phyloP scores from a whole-genome alignment of 2,329 filamentous ascomycete species.

The Pleoardoris graminearum region DNA sequence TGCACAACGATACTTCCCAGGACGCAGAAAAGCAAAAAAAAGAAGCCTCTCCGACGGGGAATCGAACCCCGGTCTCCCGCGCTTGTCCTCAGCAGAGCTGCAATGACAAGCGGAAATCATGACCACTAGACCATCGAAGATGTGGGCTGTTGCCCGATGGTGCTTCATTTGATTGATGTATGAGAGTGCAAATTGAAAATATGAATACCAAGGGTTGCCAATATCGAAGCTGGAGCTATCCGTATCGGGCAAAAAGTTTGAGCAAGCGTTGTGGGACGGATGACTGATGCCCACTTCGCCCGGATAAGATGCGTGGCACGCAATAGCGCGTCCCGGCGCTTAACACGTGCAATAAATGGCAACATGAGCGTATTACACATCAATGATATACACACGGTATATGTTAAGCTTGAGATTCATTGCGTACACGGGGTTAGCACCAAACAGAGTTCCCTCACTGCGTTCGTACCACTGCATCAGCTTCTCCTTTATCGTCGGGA shows the following conservation, averaged over 20 bases:
- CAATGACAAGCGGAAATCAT: slow-evolving; percentile 28
- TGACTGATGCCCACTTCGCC: background rate
- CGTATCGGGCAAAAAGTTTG: background rate
- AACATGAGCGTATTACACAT: background rate
- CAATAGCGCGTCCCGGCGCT: background rate
- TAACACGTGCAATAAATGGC: background rate
- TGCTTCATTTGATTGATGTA: background rate
- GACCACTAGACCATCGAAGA: slow-evolving; percentile 31
- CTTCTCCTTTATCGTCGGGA: too few relatives aligned
- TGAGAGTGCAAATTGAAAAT: background rate
- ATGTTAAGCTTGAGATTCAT: too few relatives aligned
- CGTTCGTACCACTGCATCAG: too few relatives aligned
- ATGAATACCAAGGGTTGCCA: background rate
- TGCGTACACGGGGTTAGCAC: too few relatives aligned
- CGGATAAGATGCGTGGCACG: background rate
- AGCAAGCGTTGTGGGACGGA: background rate
- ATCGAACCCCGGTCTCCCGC: slow-evolving; percentile 33
- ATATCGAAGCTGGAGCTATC: background rate
- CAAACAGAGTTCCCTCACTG: too few relatives aligned
- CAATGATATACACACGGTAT: too few relatives aligned
- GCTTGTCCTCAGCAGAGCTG: slow-evolving; percentile 19
- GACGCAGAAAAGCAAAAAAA: slow-evolving; percentile 3
- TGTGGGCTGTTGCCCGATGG: slow-evolving; percentile 1
- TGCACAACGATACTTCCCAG: too few relatives aligned
- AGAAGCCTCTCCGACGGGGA: slow-evolving; percentile 20